Evolutionary conservation across 1,139 yeast species (phyloP).

Genomic region (Oligophagozyma castellii): DNA sequence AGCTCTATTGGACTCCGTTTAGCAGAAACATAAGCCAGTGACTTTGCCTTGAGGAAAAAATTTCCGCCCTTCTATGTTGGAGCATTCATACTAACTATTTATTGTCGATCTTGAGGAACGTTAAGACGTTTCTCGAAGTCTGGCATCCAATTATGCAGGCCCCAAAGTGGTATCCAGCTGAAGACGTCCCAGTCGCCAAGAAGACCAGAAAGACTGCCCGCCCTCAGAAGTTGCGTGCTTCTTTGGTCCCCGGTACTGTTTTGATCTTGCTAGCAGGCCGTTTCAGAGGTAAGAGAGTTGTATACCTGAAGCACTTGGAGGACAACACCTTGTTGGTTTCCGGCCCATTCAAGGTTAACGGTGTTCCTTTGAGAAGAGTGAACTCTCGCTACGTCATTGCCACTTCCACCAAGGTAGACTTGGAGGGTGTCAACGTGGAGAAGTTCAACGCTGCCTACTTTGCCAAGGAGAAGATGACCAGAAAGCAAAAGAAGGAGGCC

Average conservation of each 20-base stretch:
- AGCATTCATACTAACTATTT: too few relatives aligned
- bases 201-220: slow-evolving; percentile 82
- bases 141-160: too few relatives aligned
- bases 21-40: too few relatives aligned
- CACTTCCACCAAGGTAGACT: slow-evolving; percentile 84
- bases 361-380: slow-evolving; percentile 99
- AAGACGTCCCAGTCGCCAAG: slow-evolving; percentile 81
- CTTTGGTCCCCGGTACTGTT: slow-evolving; percentile 97
- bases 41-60: too few relatives aligned
- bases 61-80: too few relatives aligned
- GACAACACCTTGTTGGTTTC: slow-evolving; percentile 97
- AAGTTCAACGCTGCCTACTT: slow-evolving; percentile 95
- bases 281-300: slow-evolving; percentile 99
- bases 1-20: too few relatives aligned
- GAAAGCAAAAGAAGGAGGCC: slow-evolving; percentile 76
- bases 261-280: slow-evolving; percentile 98
- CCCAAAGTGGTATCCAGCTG: slow-evolving; percentile 94
- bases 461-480: slow-evolving; percentile 85
- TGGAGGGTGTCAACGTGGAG: slow-evolving; percentile 71
- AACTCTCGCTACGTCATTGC: slow-evolving; percentile 98
- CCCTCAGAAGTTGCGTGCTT: slow-evolving; percentile 94
- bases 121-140: too few relatives aligned
- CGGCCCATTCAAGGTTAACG: slow-evolving; percentile 99
- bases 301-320: slow-evolving; percentile 93
- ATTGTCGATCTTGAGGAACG: too few relatives aligned